Conservation (phyloP, 176 grass and related monocot species). For the Carex kokanica region DNA sequence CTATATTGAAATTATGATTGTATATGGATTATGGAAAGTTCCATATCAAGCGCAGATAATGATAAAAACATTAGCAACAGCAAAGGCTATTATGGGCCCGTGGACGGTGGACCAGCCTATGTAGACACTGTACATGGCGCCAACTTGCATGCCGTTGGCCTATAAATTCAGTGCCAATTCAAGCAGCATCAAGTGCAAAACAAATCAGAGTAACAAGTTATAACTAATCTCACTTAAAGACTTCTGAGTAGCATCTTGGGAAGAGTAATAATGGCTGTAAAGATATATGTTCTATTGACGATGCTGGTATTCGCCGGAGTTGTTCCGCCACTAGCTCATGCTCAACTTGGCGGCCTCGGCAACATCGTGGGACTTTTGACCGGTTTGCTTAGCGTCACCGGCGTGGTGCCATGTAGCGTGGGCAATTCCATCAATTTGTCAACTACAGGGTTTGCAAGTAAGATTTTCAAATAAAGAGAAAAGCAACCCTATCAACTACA, state of each 20-base stretch:
- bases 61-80: no score
- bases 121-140: not conserved
- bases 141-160: not conserved
- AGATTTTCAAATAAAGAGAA: not conserved
- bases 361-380: not conserved
- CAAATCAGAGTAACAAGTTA: not conserved
- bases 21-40: no score
- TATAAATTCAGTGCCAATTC: not conserved
- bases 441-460: slow-evolving; percentile 46
- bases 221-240: not conserved
- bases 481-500: no score
- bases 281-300: slow-evolving; percentile 16
- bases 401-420: slow-evolving; percentile 46
- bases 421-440: slow-evolving; percentile 30
- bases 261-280: slow-evolving; percentile 34
- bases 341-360: slow-evolving; percentile 20
- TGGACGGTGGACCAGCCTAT: no score
- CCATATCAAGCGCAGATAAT: no score
- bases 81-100: no score
- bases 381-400: not conserved
- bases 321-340: slow-evolving; percentile 12
- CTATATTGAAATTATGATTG: no score
- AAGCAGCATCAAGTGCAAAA: not conserved
- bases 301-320: slow-evolving; percentile 6
- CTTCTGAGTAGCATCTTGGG: not conserved